Evolutionary conservation across 805 yeast genomes (phyloP), one percentile per base, ranked within the genome.

Genomic region (Ogataea corticis): DNA sequence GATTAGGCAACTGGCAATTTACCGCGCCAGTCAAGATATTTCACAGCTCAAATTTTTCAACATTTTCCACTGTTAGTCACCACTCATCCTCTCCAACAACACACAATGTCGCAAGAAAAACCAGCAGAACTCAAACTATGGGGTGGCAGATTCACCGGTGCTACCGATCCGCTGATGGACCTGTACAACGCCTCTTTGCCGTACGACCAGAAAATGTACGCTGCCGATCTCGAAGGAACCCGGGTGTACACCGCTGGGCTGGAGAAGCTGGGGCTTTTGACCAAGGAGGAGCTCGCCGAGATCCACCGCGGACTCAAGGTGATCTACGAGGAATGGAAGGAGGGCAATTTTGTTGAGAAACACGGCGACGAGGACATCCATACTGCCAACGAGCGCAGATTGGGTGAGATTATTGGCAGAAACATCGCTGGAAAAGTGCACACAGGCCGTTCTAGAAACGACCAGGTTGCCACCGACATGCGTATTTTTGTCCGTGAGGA

Each of bases 391-490:
- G 99, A 94, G 72, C 87, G 99, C 72, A 79, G 99, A 62, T 74
- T 94, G 52, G 99, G 99, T 40, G 99, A 94, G 70, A 72, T 94
- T 43, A 94, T 94, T 59, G 99, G 99, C 45, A 83, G 82, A 59
- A 82, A 81, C 44, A 92, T 94, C 63, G 87, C 98, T 13, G 99
- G 99, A 33, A 94, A 94, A 61, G 98, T 94, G 25, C 99, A 94
- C 67, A 94, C 99, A n/a, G 99, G 99, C 50, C 82, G 99, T 65
- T 87, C 96, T 38, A 83, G 99, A 77, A 94, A 94, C 62, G 99
- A 94, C 67, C 99, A 94, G 73, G 97, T 91, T 41, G 99, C 97
- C 37, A 92, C 98, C n/a, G 99, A 94, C 64, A 88, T 94, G 96
- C 80, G 99, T 68, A 80, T 94, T 21, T 92, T 80, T 56, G 97